Percentiles rank a stretch among this genome's conserved stretches.
phyloP scores from a whole-genome alignment of 148 eudicot genomes.

The Camellia japonica region DNA sequence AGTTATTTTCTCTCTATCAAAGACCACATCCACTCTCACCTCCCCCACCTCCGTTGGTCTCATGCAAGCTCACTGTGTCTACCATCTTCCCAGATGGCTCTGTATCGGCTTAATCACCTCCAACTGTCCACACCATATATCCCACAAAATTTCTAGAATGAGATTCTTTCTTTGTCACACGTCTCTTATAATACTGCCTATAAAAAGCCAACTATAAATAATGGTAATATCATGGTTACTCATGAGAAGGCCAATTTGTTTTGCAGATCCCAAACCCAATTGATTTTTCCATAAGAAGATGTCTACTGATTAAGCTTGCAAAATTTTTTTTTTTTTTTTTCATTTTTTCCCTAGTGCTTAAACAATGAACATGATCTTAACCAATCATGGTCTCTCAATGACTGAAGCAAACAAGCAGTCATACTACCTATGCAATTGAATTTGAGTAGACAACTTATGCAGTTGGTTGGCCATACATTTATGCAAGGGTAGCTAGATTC shows the following conservation, averaged over 20 bases:
- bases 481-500: background rate
- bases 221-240: background rate
- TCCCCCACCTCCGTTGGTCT: no score
- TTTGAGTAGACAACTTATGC: background rate
- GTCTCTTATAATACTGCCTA: background rate
- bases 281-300: background rate
- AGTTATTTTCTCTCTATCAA: no score
- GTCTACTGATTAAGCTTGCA: background rate
- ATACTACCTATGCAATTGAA: background rate
- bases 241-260: background rate
- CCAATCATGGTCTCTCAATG: background rate
- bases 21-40: no score
- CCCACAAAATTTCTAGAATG: background rate
- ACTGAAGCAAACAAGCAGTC: background rate
- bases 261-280: background rate
- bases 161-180: background rate
- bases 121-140: no score
- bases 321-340: no score
- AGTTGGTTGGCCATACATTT: background rate
- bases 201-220: background rate
- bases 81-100: no score
- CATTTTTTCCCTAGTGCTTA: background rate
- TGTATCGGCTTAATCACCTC: no score
- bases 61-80: no score
- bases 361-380: background rate